These are phyloP conservation scores for Didymella arachidicola DNA, from an alignment of 2,329 filamentous ascomycete species.

Conservation along the genomic window DNA sequence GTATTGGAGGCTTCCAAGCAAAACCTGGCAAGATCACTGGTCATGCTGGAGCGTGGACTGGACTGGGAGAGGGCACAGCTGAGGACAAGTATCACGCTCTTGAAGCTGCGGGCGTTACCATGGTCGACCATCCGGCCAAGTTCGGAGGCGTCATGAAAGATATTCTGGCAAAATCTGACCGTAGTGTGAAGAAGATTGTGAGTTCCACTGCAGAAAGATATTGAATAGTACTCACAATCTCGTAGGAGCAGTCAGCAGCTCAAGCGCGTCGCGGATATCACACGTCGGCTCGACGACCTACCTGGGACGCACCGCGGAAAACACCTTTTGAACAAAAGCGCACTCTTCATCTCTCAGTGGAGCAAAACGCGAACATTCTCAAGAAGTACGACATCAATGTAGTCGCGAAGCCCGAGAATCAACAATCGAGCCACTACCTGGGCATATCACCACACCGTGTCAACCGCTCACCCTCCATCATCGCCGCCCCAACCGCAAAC, in stretches of 20 bases:
- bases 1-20: conserved; percentile 73
- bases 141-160: conserved; percentile 73
- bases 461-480: conserved; percentile 68
- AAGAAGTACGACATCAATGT: conserved; percentile 59
- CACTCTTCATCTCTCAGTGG: conserved; percentile 63
- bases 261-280: conserved; percentile 57
- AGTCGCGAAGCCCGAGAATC: conserved; percentile 46
- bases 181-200: conserved; percentile 52
- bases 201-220: conserved; percentile 11
- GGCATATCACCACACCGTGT: conserved; percentile 72
- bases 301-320: conserved; percentile 6
- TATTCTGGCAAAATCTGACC: conserved; percentile 59
- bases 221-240: conserved; percentile 6
- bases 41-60: conserved; percentile 77
- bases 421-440: conserved; percentile 58
- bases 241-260: conserved; percentile 46
- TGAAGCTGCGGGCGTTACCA: conserved; percentile 69
- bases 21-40: conserved; percentile 74
- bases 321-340: conserved; percentile 51
- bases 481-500: conserved; percentile 63
- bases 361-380: conserved; percentile 65
- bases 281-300: conserved; percentile 41
- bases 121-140: conserved; percentile 78
- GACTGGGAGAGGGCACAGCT: conserved; percentile 70
- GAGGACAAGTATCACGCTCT: conserved; percentile 72